Evolutionary conservation across 1,139 yeast species (phyloP), one percentile per base, ranked within the genome.

Genomic region (Saccharomyces hybrid): DNA sequence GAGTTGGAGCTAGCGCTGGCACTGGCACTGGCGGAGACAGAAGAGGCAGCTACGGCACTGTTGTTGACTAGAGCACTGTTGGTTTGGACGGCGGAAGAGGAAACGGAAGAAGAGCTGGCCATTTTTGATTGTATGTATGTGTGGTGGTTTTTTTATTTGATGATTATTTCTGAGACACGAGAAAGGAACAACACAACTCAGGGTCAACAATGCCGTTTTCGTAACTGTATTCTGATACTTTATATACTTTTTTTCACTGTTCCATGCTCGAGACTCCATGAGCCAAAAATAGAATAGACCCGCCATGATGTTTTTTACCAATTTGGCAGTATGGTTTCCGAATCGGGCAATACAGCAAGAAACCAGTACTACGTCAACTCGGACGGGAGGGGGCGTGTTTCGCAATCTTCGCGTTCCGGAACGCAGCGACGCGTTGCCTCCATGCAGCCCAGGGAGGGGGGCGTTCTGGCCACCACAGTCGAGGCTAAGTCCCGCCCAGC

Each of bases 11-110:
- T 56, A 28, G 58, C 51, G 13, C 61, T 54, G 4, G 23, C 5
- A 23, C 5, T 23, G 30, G 59, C 50, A 31, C 20, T 20, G 20
- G 20, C 20, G 20, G 59, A 49, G 48, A 62, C 68, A 44, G 69
- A 62, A 47, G 70, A 62, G 20, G 67, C 64, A 14, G 65, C 61
- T 49, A 63, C 66, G 49, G 49, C 63, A 54, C 54, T 58, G 55
- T 54, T 56, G 34, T 61, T 50, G 41, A 65, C 70, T 56, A 65
- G 52, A 53, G 56, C 59, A 42, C 60, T 52, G 61, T 59, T 61
- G 46, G 67, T 61, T 32, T 54, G 38, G 41, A 55, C 48, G 23
- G 58, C 30, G 30, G 57, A 50, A n/a, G 61, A 50, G 16, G 61
- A 50, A n/a, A 47, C 31, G 23, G 48, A 28, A 13, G 51, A 3